Conservation (phyloP, 2,329 filamentous ascomycete species). For the Dactylonectria macrodidyma region DNA sequence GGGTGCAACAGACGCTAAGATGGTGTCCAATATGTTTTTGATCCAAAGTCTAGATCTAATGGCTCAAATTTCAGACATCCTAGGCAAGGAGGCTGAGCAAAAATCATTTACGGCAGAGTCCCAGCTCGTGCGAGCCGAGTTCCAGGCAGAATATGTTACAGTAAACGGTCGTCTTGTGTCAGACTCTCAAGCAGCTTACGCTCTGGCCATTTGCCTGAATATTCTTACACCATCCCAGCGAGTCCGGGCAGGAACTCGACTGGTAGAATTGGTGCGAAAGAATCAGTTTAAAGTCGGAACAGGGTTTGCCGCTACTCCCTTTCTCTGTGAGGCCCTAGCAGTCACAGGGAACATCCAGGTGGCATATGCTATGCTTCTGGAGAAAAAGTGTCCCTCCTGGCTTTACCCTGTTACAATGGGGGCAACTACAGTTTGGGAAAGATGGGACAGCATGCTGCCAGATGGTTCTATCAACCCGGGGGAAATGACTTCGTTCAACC, state of each 20-base stretch:
- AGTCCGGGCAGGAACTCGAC: slow-evolving; percentile 27
- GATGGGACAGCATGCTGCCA: slow-evolving; percentile 57
- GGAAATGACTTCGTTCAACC: slow-evolving; percentile 60
- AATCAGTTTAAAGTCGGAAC: slow-evolving; percentile 42
- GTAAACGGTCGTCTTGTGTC: slow-evolving; percentile 40
- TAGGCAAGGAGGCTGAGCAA: slow-evolving; percentile 45
- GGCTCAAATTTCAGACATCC: slow-evolving; percentile 50
- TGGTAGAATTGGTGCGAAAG: slow-evolving; percentile 35
- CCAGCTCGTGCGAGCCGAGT: slow-evolving; percentile 32
- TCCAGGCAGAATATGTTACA: slow-evolving; percentile 41
- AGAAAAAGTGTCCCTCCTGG: slow-evolving; percentile 55
- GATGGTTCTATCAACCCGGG: slow-evolving; percentile 57
- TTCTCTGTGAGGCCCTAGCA: slow-evolving; percentile 41
- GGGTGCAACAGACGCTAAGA: slow-evolving; percentile 56
- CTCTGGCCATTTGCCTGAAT: slow-evolving; percentile 42
- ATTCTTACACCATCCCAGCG: slow-evolving; percentile 28
- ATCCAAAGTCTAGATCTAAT: slow-evolving; percentile 59
- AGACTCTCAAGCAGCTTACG: slow-evolving; percentile 43
- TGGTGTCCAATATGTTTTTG: slow-evolving; percentile 64
- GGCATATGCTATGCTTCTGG: slow-evolving; percentile 55
- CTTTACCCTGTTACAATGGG: slow-evolving; percentile 57
- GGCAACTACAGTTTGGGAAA: slow-evolving; percentile 59
- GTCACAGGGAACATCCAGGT: slow-evolving; percentile 38
- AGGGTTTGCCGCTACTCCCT: slow-evolving; percentile 58
- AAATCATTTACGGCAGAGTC: slow-evolving; percentile 26